These are phyloP conservation scores for Rhizopogon rudus DNA, from an alignment of 768 basidiomycete species.

Conservation along the genomic window DNA sequence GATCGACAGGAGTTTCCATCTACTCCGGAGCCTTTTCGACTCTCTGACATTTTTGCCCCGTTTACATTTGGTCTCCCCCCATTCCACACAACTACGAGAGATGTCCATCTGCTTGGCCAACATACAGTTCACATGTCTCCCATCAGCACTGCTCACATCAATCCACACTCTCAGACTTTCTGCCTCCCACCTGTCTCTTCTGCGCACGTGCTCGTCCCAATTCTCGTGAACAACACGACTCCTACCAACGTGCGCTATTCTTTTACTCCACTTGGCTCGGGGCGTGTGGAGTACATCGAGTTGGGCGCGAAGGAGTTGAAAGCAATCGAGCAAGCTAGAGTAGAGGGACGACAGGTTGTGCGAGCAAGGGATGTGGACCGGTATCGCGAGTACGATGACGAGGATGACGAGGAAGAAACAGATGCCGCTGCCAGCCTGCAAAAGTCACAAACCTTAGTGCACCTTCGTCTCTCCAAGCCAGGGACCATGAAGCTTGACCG, in stretches of 20 bases:
- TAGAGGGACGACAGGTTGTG: conserved; percentile 44
- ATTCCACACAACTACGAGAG: conserved; percentile 31
- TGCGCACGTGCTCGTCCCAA: conserved; percentile 63
- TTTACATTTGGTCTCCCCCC: conserved; percentile 49
- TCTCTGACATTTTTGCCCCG: conserved; percentile 46
- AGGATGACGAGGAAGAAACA: conserved; percentile 35
- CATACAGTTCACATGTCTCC: conserved; percentile 92
- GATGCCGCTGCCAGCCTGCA: conserved; percentile 48
- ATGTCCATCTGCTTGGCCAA: conserved; percentile 72
- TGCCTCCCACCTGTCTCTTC: conserved; percentile 57
- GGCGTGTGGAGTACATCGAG: conserved; percentile 50
- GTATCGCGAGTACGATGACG: conserved; percentile 69
- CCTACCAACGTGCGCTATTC: conserved; percentile 69
- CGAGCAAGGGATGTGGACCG: conserved; percentile 38
- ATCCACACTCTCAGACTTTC: conserved; percentile 68
- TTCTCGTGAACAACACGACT: conserved; percentile 89
- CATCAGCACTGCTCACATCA: conserved; percentile 88
- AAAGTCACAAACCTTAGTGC: conserved; percentile 67
- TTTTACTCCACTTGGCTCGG: conserved; percentile 53
- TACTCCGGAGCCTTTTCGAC: conserved; percentile 39
- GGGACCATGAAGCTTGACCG: conserved; percentile 72
- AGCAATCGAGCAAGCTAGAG: conserved; percentile 55
- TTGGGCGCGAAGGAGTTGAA: conserved; percentile 62
- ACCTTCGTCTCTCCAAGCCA: conserved; percentile 69
- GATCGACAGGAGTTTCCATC: conserved; percentile 35